Conservation (phyloP, 1,284 basidiomycete genomes). For the Malassezia pachydermatis region DNA sequence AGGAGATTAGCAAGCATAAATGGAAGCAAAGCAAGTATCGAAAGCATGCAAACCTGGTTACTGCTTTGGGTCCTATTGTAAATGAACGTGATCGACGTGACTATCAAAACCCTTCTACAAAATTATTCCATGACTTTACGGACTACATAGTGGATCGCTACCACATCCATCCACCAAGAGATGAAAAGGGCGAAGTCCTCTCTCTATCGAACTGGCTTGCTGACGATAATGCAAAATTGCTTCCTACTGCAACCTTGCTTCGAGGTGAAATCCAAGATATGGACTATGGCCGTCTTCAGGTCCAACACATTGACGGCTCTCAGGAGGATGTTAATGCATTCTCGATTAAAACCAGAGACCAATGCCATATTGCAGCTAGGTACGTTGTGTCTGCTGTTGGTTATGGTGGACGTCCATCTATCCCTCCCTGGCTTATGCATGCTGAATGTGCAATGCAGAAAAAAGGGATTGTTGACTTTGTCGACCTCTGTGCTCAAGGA, state of each 20-base stretch:
- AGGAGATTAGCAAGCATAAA: slow-evolving; percentile 47
- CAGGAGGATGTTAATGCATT: slow-evolving; percentile 11
- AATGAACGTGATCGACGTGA: slow-evolving; percentile 49
- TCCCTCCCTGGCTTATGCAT: slow-evolving; percentile 25
- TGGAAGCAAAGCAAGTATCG: slow-evolving; percentile 33
- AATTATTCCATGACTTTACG: slow-evolving; percentile 41
- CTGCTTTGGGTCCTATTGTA: slow-evolving; percentile 23
- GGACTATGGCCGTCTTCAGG: slow-evolving; percentile 9
- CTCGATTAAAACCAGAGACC: slow-evolving; percentile 11
- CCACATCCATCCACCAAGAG: slow-evolving; percentile 9
- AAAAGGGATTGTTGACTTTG: not conserved
- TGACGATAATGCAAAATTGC: not conserved
- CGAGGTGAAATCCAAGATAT: slow-evolving; percentile 14
- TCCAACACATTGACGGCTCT: not conserved
- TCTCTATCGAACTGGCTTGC: not conserved
- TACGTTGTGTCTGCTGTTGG: slow-evolving; percentile 45
- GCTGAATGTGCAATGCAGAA: not conserved
- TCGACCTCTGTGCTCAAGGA: not conserved
- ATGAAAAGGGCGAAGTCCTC: not conserved
- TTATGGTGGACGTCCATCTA: slow-evolving; percentile 32
- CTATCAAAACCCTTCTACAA: slow-evolving; percentile 42
- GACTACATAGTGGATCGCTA: slow-evolving; percentile 29
- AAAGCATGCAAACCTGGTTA: slow-evolving; percentile 5
- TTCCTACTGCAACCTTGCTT: slow-evolving; percentile 4
- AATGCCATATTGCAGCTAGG: slow-evolving; percentile 15